Percentiles rank a stretch among this genome's conserved stretches.
phyloP scores from a whole-genome alignment of 148 eudicot species.

The Persicaria tinctoria region DNA sequence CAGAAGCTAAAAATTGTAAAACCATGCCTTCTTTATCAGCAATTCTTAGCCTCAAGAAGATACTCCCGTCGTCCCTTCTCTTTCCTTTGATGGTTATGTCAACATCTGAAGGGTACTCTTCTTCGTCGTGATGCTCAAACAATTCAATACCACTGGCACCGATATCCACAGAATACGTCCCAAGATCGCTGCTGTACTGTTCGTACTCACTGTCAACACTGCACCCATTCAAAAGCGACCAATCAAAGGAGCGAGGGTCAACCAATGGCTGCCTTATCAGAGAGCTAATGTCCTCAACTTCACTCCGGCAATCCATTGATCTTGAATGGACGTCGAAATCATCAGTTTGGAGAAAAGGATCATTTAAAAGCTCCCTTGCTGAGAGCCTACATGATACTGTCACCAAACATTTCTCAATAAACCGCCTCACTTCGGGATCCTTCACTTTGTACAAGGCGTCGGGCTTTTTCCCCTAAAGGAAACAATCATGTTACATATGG shows the following conservation, averaged over 20 bases:
- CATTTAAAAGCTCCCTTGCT: constrained; percentile 65
- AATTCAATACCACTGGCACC: constrained; percentile 51
- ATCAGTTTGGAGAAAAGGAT: constrained; percentile 73
- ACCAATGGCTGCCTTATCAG: constrained; percentile 33
- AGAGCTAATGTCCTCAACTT: constrained; percentile 27
- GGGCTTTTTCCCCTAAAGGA: constrained; percentile 68
- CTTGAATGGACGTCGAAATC: constrained; percentile 28
- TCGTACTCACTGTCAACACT: constrained; percentile 30
- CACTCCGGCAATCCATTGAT: constrained; percentile 31
- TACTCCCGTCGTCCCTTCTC: constrained; percentile 60
- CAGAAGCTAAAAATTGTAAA: neutral
- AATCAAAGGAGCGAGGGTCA: constrained; percentile 24
- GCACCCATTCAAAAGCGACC: constrained; percentile 31
- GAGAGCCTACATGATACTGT: constrained; percentile 59
- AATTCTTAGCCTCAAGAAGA: constrained; percentile 63
- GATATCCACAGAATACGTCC: constrained; percentile 28
- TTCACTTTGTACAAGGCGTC: constrained; percentile 66
- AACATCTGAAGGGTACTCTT: constrained; percentile 38
- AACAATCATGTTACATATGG: neutral
- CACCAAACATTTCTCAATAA: constrained; percentile 77
- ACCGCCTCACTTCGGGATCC: constrained; percentile 63
- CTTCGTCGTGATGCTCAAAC: constrained; percentile 46
- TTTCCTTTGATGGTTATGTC: constrained; percentile 76
- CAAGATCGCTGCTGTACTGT: constrained; percentile 33
- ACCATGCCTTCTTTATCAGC: constrained; percentile 64